phyloP scores from a whole-genome alignment of 805 yeast species.

The Vanderwaltozyma verrucispora region DNA sequence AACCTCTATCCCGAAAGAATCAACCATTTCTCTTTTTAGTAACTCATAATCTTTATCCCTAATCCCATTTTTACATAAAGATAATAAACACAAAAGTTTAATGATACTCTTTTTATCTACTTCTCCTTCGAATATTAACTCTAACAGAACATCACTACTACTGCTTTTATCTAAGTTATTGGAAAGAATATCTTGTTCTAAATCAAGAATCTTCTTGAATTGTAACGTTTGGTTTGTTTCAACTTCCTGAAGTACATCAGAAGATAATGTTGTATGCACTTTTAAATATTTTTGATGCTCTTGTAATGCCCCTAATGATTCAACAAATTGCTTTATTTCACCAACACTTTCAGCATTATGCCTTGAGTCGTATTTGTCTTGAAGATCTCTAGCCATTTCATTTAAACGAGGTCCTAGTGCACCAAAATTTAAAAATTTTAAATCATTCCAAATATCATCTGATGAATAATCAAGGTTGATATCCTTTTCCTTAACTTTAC shows the following conservation, averaged over 20 bases:
- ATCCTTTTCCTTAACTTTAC: conserved; percentile 18
- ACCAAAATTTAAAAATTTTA: conserved; percentile 66
- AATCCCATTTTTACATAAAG: conserved; percentile 59
- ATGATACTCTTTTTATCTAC: conserved; percentile 36
- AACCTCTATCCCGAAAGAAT: conserved; percentile 49
- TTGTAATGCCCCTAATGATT: conserved; percentile 56
- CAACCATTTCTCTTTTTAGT: conserved; percentile 45
- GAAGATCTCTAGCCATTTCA: conserved; percentile 57
- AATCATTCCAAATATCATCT: conserved; percentile 28
- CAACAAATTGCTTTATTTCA: conserved; percentile 64
- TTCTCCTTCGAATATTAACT: conserved; percentile 38
- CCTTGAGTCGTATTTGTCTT: conserved; percentile 52
- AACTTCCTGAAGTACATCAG: conserved; percentile 43
- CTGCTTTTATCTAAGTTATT: conserved; percentile 37
- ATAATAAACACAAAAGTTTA: conserved; percentile 45
- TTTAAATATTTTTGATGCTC: conserved; percentile 56
- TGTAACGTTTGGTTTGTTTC: conserved; percentile 19
- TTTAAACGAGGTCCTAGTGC: conserved; percentile 68
- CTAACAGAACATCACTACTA: conserved; percentile 31
- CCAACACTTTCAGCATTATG: conserved; percentile 47
- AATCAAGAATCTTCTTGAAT: conserved; percentile 40
- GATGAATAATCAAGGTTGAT: conserved; percentile 10
- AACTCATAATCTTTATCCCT: conserved; percentile 49
- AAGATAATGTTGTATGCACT: conserved; percentile 67
- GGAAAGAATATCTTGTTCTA: conserved; percentile 63